Evolutionary conservation across 2,329 filamentous ascomycete genomes (phyloP), one percentile per base, ranked within the genome.

Genomic region (Talaromyces sp.): DNA sequence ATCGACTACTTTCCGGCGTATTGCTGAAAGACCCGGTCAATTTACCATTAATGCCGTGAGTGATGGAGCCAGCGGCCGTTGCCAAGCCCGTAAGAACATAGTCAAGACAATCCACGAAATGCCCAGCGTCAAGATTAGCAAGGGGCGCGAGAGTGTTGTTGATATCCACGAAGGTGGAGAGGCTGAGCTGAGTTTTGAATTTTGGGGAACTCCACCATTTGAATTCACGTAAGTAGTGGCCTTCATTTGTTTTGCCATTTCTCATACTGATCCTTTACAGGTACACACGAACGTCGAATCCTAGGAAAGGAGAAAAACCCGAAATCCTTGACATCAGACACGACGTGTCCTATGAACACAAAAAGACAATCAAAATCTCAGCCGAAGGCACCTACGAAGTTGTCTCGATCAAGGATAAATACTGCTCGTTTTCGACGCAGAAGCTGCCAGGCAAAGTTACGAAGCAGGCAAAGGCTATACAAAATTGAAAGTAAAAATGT

Each of bases 361-460:
- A 80, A 69, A 92, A 96, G 82, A 85, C 86, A 27, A 85, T 97
- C 67, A 87, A 87, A 68, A 92, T 92, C 27, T 92, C 88, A 67
- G 90, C 96, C 71, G 94, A 97, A 80, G 94, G 94, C 55, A 96
- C 92, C 66, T 99, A 99, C 72, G 94, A 99, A 78, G 93, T 99
- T 19, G 90, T 97, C 31, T 88, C 91, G 11, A 96, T 99, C 76
- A 95, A 95, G 80, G 94, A 99, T 76, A 86, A 86, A 69, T 95
- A 85, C 78, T 99, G 94, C 73, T 88, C 91, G 27, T 96, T 96
- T 75, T 90, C 90, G 52, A 93, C 87, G 62, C 83, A 88, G 70
- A 83, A 85, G 65, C 76, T 81, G 43, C 75, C 81, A 59, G 80
- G 80, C 56, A 82, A 79, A 64, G 68, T 68, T 38, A 73, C 75